These are phyloP conservation scores for Diplodia corticola DNA, from an alignment of 2,329 filamentous ascomycete species.

Conservation along the genomic window DNA sequence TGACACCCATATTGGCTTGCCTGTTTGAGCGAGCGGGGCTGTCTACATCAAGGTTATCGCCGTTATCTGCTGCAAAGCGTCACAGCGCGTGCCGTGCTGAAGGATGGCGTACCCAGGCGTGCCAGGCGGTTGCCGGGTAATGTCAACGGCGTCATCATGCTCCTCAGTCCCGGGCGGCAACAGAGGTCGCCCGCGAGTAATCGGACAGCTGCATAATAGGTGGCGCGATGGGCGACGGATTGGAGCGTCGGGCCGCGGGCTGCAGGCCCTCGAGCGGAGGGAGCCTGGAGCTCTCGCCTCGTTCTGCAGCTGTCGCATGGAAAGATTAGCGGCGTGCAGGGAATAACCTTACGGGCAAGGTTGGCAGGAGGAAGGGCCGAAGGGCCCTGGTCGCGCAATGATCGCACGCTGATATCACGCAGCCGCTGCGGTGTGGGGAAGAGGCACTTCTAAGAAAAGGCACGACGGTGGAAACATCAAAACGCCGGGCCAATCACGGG, in stretches of 20 bases:
- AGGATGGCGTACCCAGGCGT: not conserved
- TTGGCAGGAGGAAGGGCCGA: constrained; percentile 19
- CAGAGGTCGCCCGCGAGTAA: not conserved
- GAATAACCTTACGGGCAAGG: constrained; percentile 7
- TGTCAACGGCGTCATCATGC: constrained; percentile 14
- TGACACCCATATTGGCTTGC: constrained; percentile 6
- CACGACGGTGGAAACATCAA: constrained; percentile 10
- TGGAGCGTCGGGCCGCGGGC: constrained; percentile 11
- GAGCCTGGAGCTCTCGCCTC: constrained; percentile 17
- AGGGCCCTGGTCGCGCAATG: constrained; percentile 10
- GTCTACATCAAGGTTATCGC: constrained; percentile 14
- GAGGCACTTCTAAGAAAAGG: constrained; percentile 17
- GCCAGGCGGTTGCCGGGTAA: constrained; percentile 9
- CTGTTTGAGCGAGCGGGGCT: not conserved
- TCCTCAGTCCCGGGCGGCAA: constrained; percentile 9
- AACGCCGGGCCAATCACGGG: constrained; percentile 10
- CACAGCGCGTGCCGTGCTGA: constrained; percentile 8
- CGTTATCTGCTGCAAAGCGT: not conserved
- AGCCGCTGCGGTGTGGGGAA: constrained; percentile 20
- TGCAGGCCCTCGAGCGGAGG: constrained; percentile 5
- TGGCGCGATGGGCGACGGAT: constrained; percentile 12
- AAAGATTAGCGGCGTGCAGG: constrained; percentile 10
- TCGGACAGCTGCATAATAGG: constrained; percentile 4
- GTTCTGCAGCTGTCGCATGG: constrained; percentile 15
- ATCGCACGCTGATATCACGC: constrained; percentile 16